phyloP scores from a whole-genome alignment of 148 eudicot species.

The Nepenthes gracilis region DNA sequence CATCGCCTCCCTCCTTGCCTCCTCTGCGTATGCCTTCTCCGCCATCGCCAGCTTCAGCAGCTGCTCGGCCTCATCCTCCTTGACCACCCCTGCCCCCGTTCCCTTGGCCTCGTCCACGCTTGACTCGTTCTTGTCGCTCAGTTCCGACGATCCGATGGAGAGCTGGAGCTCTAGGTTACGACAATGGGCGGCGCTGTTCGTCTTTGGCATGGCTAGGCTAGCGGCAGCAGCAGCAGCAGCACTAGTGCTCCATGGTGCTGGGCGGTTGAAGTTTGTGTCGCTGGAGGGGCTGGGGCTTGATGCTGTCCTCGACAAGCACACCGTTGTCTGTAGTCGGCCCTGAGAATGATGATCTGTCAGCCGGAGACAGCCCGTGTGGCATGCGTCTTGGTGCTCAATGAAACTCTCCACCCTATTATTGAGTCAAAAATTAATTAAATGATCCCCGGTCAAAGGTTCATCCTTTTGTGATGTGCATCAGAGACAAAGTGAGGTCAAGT shows the following conservation, averaged over 20 bases:
- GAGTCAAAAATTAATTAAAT: too few relatives aligned
- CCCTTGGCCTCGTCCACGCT: not conserved
- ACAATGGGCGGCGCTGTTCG: not conserved
- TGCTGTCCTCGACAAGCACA: constrained; percentile 37
- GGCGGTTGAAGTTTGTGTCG: constrained; percentile 11
- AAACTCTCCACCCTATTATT: constrained; percentile 79
- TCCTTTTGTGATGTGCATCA: too few relatives aligned
- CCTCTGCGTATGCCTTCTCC: constrained; percentile 64
- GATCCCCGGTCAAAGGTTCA: not conserved
- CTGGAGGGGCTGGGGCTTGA: constrained; percentile 65
- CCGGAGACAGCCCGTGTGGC: constrained; percentile 47
- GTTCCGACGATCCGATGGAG: constrained; percentile 2
- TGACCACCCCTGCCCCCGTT: not conserved
- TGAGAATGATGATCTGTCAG: constrained; percentile 9
- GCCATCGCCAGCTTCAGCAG: constrained; percentile 50
- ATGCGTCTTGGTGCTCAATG: constrained; percentile 95
- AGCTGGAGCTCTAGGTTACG: constrained; percentile 4
- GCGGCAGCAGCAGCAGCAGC: not conserved
- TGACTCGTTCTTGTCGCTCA: constrained; percentile 7
- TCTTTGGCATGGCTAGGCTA: not conserved
- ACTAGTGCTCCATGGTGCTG: constrained; percentile 3
- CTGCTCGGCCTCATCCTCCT: constrained; percentile 12
- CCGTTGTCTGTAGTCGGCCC: constrained; percentile 11
- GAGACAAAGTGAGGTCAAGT: too few relatives aligned
- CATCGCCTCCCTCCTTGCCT: constrained; percentile 54